A percentile compares a stretch with the other conserved stretches of the same genome.
Evolutionary conservation across 2,329 filamentous ascomycete species (phyloP).

Genomic region (Cercospora sp.): DNA sequence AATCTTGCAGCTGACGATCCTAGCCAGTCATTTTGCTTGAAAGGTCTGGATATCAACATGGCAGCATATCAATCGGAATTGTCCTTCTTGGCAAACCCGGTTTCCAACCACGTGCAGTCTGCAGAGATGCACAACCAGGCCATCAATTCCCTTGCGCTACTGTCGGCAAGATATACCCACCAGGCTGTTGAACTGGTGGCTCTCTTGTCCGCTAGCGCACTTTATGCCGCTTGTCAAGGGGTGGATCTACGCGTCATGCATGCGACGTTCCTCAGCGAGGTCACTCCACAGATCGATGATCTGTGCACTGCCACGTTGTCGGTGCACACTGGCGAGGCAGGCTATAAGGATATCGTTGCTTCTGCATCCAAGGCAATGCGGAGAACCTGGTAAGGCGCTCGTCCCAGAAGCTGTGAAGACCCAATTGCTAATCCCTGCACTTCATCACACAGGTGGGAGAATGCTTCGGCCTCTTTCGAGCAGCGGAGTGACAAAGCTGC

Average conservation of each 20-base stretch:
- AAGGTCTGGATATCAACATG: conserved; percentile 66
- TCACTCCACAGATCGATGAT: neutral
- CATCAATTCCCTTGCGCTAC: conserved; percentile 62
- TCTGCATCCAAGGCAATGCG: neutral
- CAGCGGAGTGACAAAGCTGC: conserved; percentile 1
- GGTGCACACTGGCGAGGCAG: neutral
- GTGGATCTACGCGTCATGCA: conserved; percentile 31
- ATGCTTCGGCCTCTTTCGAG: neutral
- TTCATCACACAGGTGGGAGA: neutral
- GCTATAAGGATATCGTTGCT: neutral
- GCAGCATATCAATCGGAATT: conserved; percentile 58
- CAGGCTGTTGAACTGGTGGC: conserved; percentile 31
- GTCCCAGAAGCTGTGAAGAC: neutral
- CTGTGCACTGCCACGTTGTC: neutral
- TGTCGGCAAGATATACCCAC: conserved; percentile 30
- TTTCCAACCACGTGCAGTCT: conserved; percentile 62
- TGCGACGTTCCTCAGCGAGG: conserved; percentile 16
- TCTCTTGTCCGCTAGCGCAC: conserved; percentile 26
- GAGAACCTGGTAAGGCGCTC: neutral
- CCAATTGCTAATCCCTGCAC: neutral
- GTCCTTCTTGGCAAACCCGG: conserved; percentile 57
- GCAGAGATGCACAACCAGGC: conserved; percentile 69
- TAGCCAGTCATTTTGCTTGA: conserved; percentile 57
- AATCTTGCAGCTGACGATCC: conserved; percentile 62
- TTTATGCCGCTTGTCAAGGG: conserved; percentile 32